Evolutionary conservation across 257 asterid species (phyloP), one percentile per base, ranked within the genome.

Genomic region (Petunia secreta): DNA sequence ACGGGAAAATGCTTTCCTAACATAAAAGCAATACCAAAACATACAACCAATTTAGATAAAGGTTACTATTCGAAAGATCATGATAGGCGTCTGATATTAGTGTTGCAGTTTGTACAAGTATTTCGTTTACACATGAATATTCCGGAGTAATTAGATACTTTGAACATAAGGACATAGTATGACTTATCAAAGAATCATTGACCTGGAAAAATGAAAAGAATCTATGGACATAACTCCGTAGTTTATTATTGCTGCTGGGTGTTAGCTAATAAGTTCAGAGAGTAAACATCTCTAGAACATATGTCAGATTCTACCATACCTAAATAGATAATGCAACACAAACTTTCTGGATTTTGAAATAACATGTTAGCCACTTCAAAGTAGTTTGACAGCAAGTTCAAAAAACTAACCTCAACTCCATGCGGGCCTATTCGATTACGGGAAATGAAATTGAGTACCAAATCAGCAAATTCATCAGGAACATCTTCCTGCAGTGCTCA

Each of bases 381-480:
- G 63, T 69, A 16, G 54, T 64, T 48, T 13, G 14, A 76, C 38
- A 37, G 37, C 44, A 81, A 54, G 63, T 75, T 59, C 16, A 53
- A 75, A 75, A 79, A 55, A 83, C 98, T 66, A 65, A 93, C 98
- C 99, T 92, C 96, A 77, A 92, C 83, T 14, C 99, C 98, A 67
- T 71, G 84, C 44, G 93, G 91, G 58, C 99, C 97, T 40, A 95
- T 92, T 78, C 94, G 91, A 76, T 93, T 96, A 79, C 86, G 97
- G 48, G 95, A 88, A 81, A 96, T 82, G 83, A 96, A 94, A 81
- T 86, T 87, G 80, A 92, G 94, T 75, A 96, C 15, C 81, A 91
- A 84, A 85, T 80, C 68, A 76, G 97, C 87, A 75, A 93, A 93
- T 85, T 93, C 99, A 82, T 92, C 96, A 34, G 99, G 99, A 34